Evolutionary conservation across 148 eudicot genomes (phyloP), one percentile per base, ranked within the genome.

Genomic region (Rheum nobile): DNA sequence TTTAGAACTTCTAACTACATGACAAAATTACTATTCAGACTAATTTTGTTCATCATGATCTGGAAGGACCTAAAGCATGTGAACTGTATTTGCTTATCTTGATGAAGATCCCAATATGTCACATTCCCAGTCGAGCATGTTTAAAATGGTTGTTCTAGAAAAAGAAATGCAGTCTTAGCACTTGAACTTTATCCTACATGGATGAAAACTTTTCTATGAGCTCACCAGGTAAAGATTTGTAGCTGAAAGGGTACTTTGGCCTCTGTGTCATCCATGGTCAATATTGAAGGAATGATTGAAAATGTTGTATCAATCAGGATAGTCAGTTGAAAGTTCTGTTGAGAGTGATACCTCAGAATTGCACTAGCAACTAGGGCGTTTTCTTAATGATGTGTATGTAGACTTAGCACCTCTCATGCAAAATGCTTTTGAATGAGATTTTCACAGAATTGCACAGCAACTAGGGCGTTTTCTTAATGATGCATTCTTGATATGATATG

Each of bases 401-500:
- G 8, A 29, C n/a, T 29, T 22, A 6, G 16, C 35, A 28, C 1
- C 19, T 12, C 17, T 28, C 17, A 28, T 35, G 34, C 67, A 59
- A 59, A 28, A 2, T 1, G 41, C 38, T 32, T 14, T 0, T 44
- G 19, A 17, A 32, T 72, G 75, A 34, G 75, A 34, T 43, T 28
- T 41, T 26, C 17, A 43, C 29, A 43, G 21, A 21, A 71, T n/a
- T n/a, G n/a, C n/a, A n/a, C n/a, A n/a, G n/a, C n/a, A n/a, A n/a
- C n/a, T n/a, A n/a, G n/a, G 6, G 41, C 28, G 2, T 2, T 2
- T 37, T 2, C 2, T 37, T 37, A 6, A 41, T 71, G 47, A 71
- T 39, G 29, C 73, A 41, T 38, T 46, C 73, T 38, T 43, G 31
- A 26, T 71, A 38, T 71, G 50, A 71, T 39, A 7, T 59, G 75